Percentiles rank a stretch among this genome's conserved stretches.
These are phyloP conservation scores for Kodamaea leandrae DNA, from an alignment of 805 yeast genomes.

Conservation along the genomic window DNA sequence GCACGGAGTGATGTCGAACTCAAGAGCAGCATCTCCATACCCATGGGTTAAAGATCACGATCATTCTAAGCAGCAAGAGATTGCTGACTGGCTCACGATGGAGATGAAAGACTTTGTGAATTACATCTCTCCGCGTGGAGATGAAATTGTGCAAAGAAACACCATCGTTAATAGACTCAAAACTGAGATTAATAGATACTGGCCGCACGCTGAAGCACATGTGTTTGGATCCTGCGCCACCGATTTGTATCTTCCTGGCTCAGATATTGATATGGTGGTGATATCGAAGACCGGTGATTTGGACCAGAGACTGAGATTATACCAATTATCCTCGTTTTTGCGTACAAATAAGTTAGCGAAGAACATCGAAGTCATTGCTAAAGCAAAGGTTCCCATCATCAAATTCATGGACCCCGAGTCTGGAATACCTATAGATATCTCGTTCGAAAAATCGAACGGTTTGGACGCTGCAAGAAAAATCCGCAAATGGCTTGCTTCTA, in stretches of 20 bases:
- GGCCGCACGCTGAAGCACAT: slow-evolving; percentile 78
- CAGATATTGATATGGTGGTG: slow-evolving; percentile 93
- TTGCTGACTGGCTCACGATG: slow-evolving; percentile 81
- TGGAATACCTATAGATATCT: slow-evolving; percentile 78
- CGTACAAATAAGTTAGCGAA: slow-evolving; percentile 60
- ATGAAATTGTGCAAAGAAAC: slow-evolving; percentile 69
- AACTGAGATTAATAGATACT: slow-evolving; percentile 48
- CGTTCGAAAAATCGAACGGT: slow-evolving; percentile 84
- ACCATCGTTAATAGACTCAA: slow-evolving; percentile 60
- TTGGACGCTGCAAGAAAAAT: slow-evolving; percentile 78
- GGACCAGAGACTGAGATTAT: slow-evolving; percentile 64
- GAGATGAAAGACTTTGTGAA: slow-evolving; percentile 83
- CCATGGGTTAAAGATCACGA: slow-evolving; percentile 84
- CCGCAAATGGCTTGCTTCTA: slow-evolving; percentile 64
- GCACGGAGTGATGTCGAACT: slow-evolving; percentile 10
- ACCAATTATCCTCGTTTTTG: slow-evolving; percentile 68
- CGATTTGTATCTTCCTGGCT: slow-evolving; percentile 87
- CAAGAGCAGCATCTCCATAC: slow-evolving; percentile 32
- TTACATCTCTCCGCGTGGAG: slow-evolving; percentile 79
- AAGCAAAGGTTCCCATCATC: slow-evolving; percentile 91
- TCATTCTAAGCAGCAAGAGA: slow-evolving; percentile 71
- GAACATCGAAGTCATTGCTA: slow-evolving; percentile 79
- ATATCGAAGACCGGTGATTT: slow-evolving; percentile 57
- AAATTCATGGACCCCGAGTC: slow-evolving; percentile 77
- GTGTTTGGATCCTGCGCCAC: slow-evolving; percentile 96